Percentiles rank a stretch among this genome's conserved stretches.
These are phyloP conservation scores for Pseudozyma flocculosa DNA, from an alignment of 1,284 basidiomycete genomes.

Conservation along the genomic window DNA sequence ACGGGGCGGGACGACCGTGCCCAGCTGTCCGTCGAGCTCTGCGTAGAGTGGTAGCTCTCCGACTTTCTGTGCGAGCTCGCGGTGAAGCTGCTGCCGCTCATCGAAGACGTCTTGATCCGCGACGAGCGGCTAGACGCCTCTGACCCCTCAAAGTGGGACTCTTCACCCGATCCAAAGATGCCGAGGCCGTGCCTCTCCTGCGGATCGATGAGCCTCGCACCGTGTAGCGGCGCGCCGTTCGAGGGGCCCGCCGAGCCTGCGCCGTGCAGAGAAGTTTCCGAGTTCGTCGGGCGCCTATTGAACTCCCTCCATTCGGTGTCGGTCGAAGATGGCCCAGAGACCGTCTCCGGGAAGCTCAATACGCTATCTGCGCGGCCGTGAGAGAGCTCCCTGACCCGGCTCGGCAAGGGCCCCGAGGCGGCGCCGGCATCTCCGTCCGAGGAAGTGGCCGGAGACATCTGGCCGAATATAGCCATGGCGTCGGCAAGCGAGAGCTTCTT, in stretches of 20 bases:
- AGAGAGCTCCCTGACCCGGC: too few relatives aligned
- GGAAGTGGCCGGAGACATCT: too few relatives aligned
- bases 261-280: too few relatives aligned
- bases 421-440: too few relatives aligned
- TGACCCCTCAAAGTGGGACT: background rate
- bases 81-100: background rate
- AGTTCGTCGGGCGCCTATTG: too few relatives aligned
- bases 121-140: background rate
- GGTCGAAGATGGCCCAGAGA: conserved; percentile 18
- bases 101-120: background rate
- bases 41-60: conserved; percentile 15
- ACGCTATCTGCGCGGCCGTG: background rate
- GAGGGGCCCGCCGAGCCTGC: too few relatives aligned
- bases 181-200: background rate
- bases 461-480: background rate
- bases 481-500: background rate
- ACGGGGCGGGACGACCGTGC: conserved; percentile 10
- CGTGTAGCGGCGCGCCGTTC: background rate
- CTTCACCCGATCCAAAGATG: background rate
- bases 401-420: too few relatives aligned
- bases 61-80: conserved; percentile 11
- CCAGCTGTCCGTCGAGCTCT: conserved; percentile 29
- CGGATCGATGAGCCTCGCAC: background rate
- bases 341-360: conserved; percentile 18
- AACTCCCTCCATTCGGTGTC: conserved; percentile 15